Evolutionary conservation across 768 basidiomycete species (phyloP), one percentile per base, ranked within the genome.

Genomic region (Austroboletus eburneus): DNA sequence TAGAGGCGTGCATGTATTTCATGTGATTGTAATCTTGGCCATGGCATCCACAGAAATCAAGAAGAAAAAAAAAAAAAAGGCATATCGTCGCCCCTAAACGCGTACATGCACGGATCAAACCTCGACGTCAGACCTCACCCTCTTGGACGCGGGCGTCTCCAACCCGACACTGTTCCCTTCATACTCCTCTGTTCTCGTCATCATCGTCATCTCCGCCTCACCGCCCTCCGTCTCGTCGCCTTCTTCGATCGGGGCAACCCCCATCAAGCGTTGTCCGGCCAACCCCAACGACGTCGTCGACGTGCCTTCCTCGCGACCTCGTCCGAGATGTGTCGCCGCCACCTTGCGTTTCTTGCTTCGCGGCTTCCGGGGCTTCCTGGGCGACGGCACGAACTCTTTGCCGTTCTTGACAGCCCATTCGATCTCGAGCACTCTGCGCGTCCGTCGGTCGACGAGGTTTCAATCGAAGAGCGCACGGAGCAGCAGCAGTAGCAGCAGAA

Each of bases 321-420:
- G 50, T 3, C n/a, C 20, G 2, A 55, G 35, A 39, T 59, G 46
- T 29, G 57, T 46, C 42, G 49, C 33, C 13, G 50, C 62, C 45
- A 65, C 54, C 46, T 65, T 66, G 55, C 63, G 64, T 36, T 57
- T 63, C 59, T 58, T 63, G 48, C 66, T 65, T 54, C 66, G 62
- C 13, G 55, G 27, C 42, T 61, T 76, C 17, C 65, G 58, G 3
- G 64, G 48, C 47, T 71, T 76, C 66, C 64, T 74, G 16, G 75
- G 76, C 37, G 74, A 74, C n/a, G 83, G 80, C 23, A 81, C 69
- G 49, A 82, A 84, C 41, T 74, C 69, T 52, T 66, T 74, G 49
- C 75, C 69, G 55, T 87, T 76, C 67, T 80, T 80, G 62, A 85
- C 77, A 2, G 86, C 75, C 81, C 80, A 86, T 64, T 88, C 85